phyloP scores from a whole-genome alignment of 441 rosid genomes.

The Pelargonium australe region DNA sequence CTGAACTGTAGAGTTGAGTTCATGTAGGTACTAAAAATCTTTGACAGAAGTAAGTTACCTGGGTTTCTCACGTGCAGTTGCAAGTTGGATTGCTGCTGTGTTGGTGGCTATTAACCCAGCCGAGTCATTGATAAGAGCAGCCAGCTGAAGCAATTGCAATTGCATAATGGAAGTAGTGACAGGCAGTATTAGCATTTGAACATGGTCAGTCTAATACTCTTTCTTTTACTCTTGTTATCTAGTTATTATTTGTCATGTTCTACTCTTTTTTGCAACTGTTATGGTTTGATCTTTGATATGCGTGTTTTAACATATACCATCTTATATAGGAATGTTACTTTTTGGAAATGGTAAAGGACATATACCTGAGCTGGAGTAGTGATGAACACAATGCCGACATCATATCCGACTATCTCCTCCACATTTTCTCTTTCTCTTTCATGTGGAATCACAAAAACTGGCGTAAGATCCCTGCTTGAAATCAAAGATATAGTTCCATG shows the following conservation, averaged over 20 bases:
- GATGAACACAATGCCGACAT: conserved; percentile 58
- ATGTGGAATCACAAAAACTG: conserved; percentile 78
- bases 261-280: neutral
- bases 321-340: neutral
- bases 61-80: conserved; percentile 67
- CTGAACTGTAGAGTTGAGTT: neutral
- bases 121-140: conserved; percentile 83
- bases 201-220: neutral
- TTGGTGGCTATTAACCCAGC: conserved; percentile 90
- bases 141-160: conserved; percentile 45
- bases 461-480: conserved; percentile 53
- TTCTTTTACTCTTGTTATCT: neutral
- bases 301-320: neutral
- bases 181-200: neutral
- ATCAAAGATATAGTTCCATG: neutral
- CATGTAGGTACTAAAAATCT: neutral
- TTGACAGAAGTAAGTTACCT: conserved; percentile 28
- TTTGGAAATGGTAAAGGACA: neutral
- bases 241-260: neutral
- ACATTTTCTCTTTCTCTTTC: conserved; percentile 85
- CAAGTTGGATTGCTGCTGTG: conserved; percentile 83
- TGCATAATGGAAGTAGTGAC: neutral
- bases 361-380: conserved; percentile 88
- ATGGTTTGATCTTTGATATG: neutral
- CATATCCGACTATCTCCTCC: conserved; percentile 66